Evolutionary conservation across 148 eudicot genomes (phyloP).

Genomic region (Cornus suecica): DNA sequence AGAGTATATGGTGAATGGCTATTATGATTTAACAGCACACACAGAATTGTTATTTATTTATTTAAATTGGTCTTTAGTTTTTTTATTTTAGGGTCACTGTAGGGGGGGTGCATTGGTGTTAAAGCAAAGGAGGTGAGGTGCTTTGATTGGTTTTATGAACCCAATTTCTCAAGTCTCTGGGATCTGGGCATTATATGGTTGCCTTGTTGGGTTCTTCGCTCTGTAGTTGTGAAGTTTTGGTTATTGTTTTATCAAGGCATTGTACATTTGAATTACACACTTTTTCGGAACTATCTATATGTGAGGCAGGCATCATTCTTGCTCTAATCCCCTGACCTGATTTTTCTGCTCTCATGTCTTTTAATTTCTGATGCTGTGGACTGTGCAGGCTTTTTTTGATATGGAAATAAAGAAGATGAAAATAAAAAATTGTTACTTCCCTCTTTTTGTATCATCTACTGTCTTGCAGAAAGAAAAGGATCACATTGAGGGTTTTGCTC

Average conservation of each 20-base stretch:
- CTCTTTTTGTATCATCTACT: conserved; percentile 82
- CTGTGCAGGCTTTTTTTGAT: conserved; percentile 78
- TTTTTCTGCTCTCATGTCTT: neutral
- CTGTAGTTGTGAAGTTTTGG: neutral
- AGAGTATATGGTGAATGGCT: too few species aligned
- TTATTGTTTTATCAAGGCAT: neutral
- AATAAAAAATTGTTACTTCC: conserved; percentile 88
- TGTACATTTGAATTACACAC: neutral
- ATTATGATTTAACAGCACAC: too few species aligned
- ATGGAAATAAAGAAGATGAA: conserved; percentile 87
- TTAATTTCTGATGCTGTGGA: neutral
- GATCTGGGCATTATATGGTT: too few species aligned
- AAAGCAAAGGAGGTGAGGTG: too few species aligned
- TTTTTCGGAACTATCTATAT: neutral
- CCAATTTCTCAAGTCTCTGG: too few species aligned
- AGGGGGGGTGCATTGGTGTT: too few species aligned
- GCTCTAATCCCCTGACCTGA: neutral
- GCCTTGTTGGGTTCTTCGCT: too few species aligned
- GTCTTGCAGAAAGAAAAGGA: conserved; percentile 88
- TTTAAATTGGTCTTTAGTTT: too few species aligned
- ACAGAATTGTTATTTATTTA: too few species aligned
- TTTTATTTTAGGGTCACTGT: too few species aligned
- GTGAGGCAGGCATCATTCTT: neutral
- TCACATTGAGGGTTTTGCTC: conserved; percentile 98
- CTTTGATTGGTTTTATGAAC: too few species aligned